phyloP scores from a whole-genome alignment of 192 early-diverging fungal genomes.

The Spinellus fusiger region DNA sequence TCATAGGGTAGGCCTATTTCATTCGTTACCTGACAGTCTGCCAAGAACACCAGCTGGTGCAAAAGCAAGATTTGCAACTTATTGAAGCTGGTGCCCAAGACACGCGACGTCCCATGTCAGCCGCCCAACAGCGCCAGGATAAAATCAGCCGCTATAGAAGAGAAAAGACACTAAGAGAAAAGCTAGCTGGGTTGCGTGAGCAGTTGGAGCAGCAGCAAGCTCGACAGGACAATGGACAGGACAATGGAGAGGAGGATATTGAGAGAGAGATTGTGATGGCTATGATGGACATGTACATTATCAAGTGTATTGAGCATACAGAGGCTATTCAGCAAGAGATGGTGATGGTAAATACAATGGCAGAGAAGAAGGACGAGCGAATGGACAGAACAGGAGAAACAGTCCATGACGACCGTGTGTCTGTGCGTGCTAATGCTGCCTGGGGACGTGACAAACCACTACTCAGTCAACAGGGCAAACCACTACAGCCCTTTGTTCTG shows the following conservation, averaged over 20 bases:
- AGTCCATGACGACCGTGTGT: constrained; percentile 14
- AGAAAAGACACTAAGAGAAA: constrained; percentile 64
- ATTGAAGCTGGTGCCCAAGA: constrained; percentile 27
- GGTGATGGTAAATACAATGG: constrained; percentile 72
- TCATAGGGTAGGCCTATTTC: constrained; percentile 27
- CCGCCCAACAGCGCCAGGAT: constrained; percentile 50
- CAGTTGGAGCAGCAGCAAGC: constrained; percentile 8
- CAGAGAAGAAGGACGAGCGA: constrained; percentile 39
- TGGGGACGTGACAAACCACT: constrained; percentile 21
- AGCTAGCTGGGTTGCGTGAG: constrained; percentile 36
- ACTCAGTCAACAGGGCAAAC: constrained; percentile 45
- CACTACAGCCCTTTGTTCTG: constrained; percentile 84
- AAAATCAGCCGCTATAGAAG: constrained; percentile 75
- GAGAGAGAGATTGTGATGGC: constrained; percentile 69
- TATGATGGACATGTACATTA: constrained; percentile 67
- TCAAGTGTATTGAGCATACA: constrained; percentile 67
- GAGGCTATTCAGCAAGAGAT: constrained; percentile 71
- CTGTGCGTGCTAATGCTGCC: constrained; percentile 2
- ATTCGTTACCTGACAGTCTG: constrained; percentile 28
- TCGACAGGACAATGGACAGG: constrained; percentile 14
- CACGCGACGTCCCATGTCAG: constrained; percentile 16
- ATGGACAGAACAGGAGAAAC: constrained; percentile 10
- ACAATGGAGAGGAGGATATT: constrained; percentile 44
- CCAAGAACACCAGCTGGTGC: constrained; percentile 33
- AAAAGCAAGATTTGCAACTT: constrained; percentile 13